These are phyloP conservation scores for Rhododendron kiyosumense DNA, from an alignment of 148 eudicot genomes.

Conservation along the genomic window DNA sequence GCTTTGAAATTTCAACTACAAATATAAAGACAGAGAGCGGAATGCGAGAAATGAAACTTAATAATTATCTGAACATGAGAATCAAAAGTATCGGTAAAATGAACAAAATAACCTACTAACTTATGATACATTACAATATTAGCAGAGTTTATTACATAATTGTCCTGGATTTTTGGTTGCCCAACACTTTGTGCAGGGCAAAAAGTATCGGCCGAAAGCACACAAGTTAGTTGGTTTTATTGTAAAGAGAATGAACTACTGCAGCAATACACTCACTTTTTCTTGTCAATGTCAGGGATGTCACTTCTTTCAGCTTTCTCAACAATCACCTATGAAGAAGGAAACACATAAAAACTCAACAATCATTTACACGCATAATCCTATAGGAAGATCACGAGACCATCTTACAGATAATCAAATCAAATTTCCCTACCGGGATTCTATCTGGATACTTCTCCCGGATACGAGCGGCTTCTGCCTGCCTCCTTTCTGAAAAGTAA, in stretches of 20 bases:
- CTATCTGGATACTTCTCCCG: conserved; percentile 94
- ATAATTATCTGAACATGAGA: neutral
- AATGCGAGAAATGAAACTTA: neutral
- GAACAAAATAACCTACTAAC: neutral
- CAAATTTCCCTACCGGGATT: conserved; percentile 55
- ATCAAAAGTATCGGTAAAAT: neutral
- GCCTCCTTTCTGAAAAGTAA: conserved; percentile 68
- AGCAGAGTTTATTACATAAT: neutral
- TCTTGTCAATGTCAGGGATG: conserved; percentile 95
- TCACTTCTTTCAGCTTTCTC: conserved; percentile 95
- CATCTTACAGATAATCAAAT: neutral
- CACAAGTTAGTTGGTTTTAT: neutral
- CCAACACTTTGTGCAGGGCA: neutral
- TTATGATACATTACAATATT: neutral
- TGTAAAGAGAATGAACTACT: neutral
- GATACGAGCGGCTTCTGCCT: conserved; percentile 92
- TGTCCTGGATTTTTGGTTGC: neutral
- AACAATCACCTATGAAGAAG: conserved; percentile 60
- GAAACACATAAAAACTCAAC: neutral
- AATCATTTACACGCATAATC: neutral
- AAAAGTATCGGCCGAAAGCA: neutral
- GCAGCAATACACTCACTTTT: conserved; percentile 49
- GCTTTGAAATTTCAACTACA: neutral
- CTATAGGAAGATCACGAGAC: neutral
- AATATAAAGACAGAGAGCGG: neutral